Base-by-base conservation (phyloP, 1,139 yeast genomes). In the Candida sojae region DNA sequence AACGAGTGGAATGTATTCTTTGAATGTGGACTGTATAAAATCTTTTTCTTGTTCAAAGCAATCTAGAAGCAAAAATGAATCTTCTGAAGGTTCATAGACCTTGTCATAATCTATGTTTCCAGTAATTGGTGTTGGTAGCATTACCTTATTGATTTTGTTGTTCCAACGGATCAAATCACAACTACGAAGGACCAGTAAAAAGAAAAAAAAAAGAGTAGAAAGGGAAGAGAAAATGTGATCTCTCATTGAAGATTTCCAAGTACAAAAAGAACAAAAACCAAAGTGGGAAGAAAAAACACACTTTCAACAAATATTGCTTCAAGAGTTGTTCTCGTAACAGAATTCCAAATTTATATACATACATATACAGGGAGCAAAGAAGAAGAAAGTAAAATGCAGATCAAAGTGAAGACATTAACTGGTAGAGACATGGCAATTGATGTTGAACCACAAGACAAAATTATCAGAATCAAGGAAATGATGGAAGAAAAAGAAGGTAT, bases 401-500 rank as follows among this genome's bases (percentile, higher is more conserved):
- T 84, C 55, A 83, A 82, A 62, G 87, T 84, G 51, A 84, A 83
- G 68, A 88, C 95, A 37, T 74, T 88, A 54, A 87, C 95, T 0
- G 93, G 93, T 9, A 86, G 93, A 73, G 90, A 86, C 81, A 89
- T 89, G 62, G 83, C 88, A 52, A 83, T 90, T 49, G 92, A 87
- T 57, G 82, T 90, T 44, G 93, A 88, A 58, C 84, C 90, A 44
- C 66, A 80, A 8, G 96, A 90, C 62, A 83, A 79, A 62, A 86
- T 92, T 52, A 82, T 85, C 56, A 82, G 89, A 46, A 84, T 93
- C 70, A 93, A 93, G 70, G 98, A 93, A 66, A 82, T 88, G 67
- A 84, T 93, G 75, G 98, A 93, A 67, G 97, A 93, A 63, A 89
- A 91, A 63, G 99, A 93, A 66, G 99, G 99, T 4, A 93, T 93